Evolutionary conservation across 495 filamentous ascomycete genomes (phyloP), one percentile per base, ranked within the genome.

Genomic region (Penicillium samsonianum): DNA sequence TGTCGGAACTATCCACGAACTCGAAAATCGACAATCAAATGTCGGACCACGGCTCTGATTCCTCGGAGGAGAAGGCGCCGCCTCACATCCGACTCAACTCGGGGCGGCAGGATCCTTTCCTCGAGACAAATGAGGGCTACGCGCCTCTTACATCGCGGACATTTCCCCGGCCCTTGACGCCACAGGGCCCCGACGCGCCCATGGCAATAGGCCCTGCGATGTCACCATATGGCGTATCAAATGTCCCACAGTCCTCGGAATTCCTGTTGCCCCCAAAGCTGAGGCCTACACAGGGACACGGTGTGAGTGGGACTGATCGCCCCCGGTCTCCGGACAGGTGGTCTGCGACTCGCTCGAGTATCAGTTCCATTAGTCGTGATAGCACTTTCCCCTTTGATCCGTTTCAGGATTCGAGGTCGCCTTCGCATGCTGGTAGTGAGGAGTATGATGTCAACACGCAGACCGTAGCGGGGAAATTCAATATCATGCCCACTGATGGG

Each of bases 391-490:
- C 63, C 14, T 65, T 59, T 49, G 73, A 71, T 58, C 73, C 67
- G 5, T 80, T 78, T 43, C 75, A 70, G 16, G 86, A 89, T 53
- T 86, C 84, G 20, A 78, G 82, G 63, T 75, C 81, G 2, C 81
- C 82, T 14, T 89, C 86, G 42, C 73, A 81, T 55, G 80, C 81
- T 7, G 84, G 78, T 0, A 88, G 85, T 60, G 85, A 89, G 40
- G 85, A 87, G 20, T 79, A 87, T 28, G 75, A 84, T 60, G 70
- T 90, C 28, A 90, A 89, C 62, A 90, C 87, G 4, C 87, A 91
- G 69, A 90, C 88, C 5, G 89, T 90, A 2, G 85, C 85, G 12
- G 86, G 90, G 59, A 91, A 91, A 64, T 91, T 87, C 64, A 90
- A 88, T 62, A 90, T 91, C 49, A 79, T 85, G 70, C 88, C 88